Evolutionary conservation across 495 filamentous ascomycete genomes (phyloP), one percentile per base, ranked within the genome.

Genomic region (Podospora appendiculata): DNA sequence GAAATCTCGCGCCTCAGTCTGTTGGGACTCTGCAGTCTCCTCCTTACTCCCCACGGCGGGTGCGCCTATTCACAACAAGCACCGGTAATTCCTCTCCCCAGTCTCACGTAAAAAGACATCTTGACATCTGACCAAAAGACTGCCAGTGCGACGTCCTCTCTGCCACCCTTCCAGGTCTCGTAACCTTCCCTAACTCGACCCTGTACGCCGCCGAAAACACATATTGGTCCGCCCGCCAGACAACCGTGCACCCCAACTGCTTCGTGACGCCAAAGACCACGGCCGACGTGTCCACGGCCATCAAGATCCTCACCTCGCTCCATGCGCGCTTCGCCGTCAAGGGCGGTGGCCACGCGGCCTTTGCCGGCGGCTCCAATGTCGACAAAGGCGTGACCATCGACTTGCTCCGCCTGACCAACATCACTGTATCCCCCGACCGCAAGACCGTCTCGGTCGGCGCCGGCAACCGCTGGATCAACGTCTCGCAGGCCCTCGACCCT

Each of bases 181-280:
- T 64, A 16, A 51, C 38, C 32, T 57, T 55, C 32, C 61, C 61
- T 33, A 51, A 53, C 51, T 36, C 56, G 4, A 32, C 58, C 33
- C 7, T 40, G 17, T 64, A 61, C 48, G 25, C 32, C 45, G 1
- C 3, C 9, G 51, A 58, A 41, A 59, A 51, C 47, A 53, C 1
- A 8, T 78, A 77, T 64, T 84, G 79, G 79, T 81, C 78, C 10
- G 48, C 57, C 64, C 79, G 61, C 67, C 62, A 65, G 36, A 63
- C 65, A 48, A 54, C 53, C 8, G 10, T 66, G 1, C 35, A 47
- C 0, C 74, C 78, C 0, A 43, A 56, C 2, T 81, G 77, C 61
- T 64, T 75, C 51, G 64, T 78, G 18, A 51, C 68, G 8, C 75
- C 76, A 4, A 42, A 41, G 1, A 63, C 32, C 2, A 49, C 70